Evolutionary conservation across 352 stramenopile genomes (phyloP), one percentile per base, ranked within the genome.

Genomic region (Globisporangium heterothallicum): DNA sequence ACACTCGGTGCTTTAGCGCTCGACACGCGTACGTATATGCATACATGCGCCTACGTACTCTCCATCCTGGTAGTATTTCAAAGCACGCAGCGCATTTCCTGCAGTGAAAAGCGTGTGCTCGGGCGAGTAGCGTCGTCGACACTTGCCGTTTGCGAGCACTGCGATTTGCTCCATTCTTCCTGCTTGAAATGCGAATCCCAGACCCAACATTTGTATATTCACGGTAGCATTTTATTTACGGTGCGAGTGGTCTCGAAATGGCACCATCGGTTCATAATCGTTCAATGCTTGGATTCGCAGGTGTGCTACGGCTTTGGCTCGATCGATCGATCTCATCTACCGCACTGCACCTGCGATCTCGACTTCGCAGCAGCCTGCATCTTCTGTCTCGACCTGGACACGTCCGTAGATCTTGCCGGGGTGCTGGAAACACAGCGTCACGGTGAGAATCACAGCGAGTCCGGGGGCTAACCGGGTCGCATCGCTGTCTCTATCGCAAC

Each of bases 371-470:
- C 51, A 35, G 6, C 78, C 71, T 6, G 76, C 59, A 4, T 59
- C 64, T 53, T 89, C 73, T 2, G 74, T 82, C 53, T 86, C 78
- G 3, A 92, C 54, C 6, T 56, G 54, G 2, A 88, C 50, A 6
- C 61, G 45, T 0, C 78, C 78, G 14, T 38, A 55, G 46, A 76
- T 77, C 51, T 64, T 59, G 9, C 80, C 77, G 36, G 65, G 61
- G 26, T 78, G 61, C n/a, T 63, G 59, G 44, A 89, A 89, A 41
- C 76, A 84, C 2, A 88, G 47, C 9, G 75, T 72, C 12, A 89
- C 44, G 1, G 75, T 88, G 29, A 87, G 49, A 42, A 86, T 86
- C 9, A 65, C 66, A 4, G 75, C 71, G 25, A 91, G 62, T 4
- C 78, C 80, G 1, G 78, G 66, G 0, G 74, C 74, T 8, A 92